Conservation (phyloP, 257 asterid species). For the Ligustrum vulgare region DNA sequence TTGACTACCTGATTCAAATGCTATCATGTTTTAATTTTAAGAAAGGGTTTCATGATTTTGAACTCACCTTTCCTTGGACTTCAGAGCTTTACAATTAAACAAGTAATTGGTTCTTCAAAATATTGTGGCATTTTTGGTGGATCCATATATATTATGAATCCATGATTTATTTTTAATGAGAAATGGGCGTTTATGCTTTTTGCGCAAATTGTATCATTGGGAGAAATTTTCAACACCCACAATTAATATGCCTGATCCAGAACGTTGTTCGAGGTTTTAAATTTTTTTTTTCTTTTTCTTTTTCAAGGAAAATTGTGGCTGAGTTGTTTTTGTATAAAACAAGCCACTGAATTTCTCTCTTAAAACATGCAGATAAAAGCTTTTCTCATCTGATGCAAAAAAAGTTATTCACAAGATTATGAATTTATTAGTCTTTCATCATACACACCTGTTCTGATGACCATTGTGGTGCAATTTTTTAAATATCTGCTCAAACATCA, state of each 20-base stretch:
- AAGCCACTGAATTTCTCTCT: not conserved
- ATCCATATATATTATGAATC: not conserved
- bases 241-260: not conserved
- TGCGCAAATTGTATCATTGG: not conserved
- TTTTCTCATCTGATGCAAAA: not conserved
- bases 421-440: conserved; percentile 13
- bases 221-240: conserved; percentile 7
- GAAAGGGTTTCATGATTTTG: not conserved
- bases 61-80: not conserved
- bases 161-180: not conserved
- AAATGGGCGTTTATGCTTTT: not conserved
- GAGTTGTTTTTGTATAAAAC: not conserved
- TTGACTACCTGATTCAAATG: not conserved
- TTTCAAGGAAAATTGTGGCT: conserved; percentile 1
- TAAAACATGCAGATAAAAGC: not conserved
- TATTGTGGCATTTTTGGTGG: not conserved
- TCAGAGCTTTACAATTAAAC: not conserved
- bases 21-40: not conserved
- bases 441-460: conserved; percentile 1
- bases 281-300: conserved; percentile 18
- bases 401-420: not conserved
- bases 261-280: not conserved
- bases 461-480: not conserved
- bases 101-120: not conserved
- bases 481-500: not conserved